These are phyloP conservation scores for Claviceps monticola DNA, from an alignment of 2,329 filamentous ascomycete genomes.

Conservation along the genomic window DNA sequence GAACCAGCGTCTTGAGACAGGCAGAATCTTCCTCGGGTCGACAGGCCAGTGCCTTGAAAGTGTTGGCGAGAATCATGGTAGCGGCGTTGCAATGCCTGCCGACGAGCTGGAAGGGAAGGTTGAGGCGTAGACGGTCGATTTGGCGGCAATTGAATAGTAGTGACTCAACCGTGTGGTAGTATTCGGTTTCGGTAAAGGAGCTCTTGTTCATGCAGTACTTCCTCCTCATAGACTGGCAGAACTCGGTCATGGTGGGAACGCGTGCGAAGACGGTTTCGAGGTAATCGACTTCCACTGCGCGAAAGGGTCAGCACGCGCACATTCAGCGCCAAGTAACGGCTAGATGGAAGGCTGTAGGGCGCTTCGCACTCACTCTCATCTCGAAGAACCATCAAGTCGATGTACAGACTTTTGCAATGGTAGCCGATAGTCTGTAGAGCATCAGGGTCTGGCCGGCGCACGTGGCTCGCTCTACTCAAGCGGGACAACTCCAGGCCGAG, in stretches of 20 bases:
- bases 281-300: constrained; percentile 33
- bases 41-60: constrained; percentile 31
- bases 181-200: constrained; percentile 37
- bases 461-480: constrained; percentile 24
- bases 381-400: constrained; percentile 39
- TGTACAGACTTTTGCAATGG: constrained; percentile 34
- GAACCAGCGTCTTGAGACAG: constrained; percentile 29
- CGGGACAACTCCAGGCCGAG: constrained; percentile 36
- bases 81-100: constrained; percentile 30
- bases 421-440: constrained; percentile 31
- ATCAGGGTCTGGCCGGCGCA: constrained; percentile 21
- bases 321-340: not conserved
- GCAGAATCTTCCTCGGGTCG: constrained; percentile 30
- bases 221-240: constrained; percentile 28
- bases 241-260: constrained; percentile 31
- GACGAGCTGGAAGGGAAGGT: constrained; percentile 37
- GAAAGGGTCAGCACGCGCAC: constrained; percentile 4
- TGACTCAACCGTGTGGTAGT: constrained; percentile 24
- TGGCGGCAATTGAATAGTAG: constrained; percentile 31
- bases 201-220: constrained; percentile 33
- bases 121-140: constrained; percentile 32
- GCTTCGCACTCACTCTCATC: constrained; percentile 29
- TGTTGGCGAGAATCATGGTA: constrained; percentile 39
- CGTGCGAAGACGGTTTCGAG: constrained; percentile 31
- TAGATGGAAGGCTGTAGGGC: too few species aligned